Percentiles rank a stretch among this genome's conserved stretches.
Conservation (phyloP, 2,329 filamentous ascomycete genomes). For the Talaromyces sp. region DNA sequence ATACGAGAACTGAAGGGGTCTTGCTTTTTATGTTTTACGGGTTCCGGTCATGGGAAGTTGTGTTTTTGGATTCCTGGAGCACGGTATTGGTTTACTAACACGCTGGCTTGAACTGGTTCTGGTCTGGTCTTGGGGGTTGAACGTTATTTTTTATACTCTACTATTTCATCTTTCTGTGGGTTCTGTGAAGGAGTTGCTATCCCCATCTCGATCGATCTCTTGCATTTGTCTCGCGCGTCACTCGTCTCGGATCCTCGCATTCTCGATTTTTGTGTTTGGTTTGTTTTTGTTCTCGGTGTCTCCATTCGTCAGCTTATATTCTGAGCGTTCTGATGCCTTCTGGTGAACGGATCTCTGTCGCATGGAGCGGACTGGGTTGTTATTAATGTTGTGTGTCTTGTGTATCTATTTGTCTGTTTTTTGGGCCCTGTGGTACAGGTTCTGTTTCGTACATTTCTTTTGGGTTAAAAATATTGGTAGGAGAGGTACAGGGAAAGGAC, state of each 20-base stretch:
- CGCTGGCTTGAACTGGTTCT: constrained; percentile 19
- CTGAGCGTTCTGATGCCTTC: constrained; percentile 11
- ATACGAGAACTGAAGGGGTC: constrained; percentile 19
- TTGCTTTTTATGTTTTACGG: constrained; percentile 14
- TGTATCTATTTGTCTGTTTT: background rate
- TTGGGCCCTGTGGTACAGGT: background rate
- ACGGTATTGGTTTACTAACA: constrained; percentile 16
- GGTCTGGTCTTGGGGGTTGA: constrained; percentile 6
- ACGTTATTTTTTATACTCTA: constrained; percentile 3
- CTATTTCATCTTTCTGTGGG: constrained; percentile 19
- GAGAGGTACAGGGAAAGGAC: background rate
- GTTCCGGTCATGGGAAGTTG: background rate
- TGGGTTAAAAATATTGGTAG: background rate
- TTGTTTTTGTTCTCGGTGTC: constrained; percentile 5
- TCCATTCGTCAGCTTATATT: constrained; percentile 6
- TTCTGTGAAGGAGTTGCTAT: constrained; percentile 15
- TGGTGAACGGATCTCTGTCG: constrained; percentile 4
- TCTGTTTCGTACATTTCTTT: background rate
- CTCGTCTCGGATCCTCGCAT: constrained; percentile 13
- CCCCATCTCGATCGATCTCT: constrained; percentile 4
- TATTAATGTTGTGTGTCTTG: background rate
- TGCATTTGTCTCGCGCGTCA: constrained; percentile 22
- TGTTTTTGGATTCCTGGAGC: background rate
- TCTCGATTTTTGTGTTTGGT: background rate
- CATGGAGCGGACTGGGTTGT: constrained; percentile 5